Percentiles rank a stretch among this genome's conserved stretches.
Evolutionary conservation across 768 basidiomycete genomes (phyloP).

Genomic region (Lyophyllum semitale): DNA sequence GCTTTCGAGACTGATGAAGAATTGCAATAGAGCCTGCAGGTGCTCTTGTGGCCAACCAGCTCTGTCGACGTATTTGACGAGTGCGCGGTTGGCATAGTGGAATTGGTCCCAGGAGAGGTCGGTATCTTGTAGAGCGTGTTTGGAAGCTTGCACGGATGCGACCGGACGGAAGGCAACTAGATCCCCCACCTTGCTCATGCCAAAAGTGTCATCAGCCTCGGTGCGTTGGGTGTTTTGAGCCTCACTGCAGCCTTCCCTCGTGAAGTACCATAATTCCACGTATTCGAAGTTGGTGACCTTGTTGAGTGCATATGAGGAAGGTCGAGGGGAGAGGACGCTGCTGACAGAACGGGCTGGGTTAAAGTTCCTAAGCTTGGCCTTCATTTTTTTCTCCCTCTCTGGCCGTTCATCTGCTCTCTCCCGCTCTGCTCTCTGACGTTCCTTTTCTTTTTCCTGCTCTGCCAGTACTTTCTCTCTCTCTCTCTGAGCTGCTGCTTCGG

Average conservation of each 20-base stretch:
- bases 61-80: background rate
- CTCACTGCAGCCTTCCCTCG: conserved; percentile 8
- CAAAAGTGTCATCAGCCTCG: background rate
- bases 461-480: no score
- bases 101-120: conserved; percentile 7
- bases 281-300: conserved; percentile 15
- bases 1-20: conserved; percentile 2
- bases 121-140: background rate
- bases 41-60: conserved; percentile 1
- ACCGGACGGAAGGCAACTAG: conserved; percentile 10
- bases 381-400: background rate
- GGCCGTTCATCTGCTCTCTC: background rate
- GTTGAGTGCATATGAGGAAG: conserved; percentile 7
- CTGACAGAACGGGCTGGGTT: no score
- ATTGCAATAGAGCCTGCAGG: background rate
- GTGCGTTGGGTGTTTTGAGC: no score
- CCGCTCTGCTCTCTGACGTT: no score
- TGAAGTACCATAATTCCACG: conserved; percentile 14
- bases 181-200: conserved; percentile 11
- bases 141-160: background rate
- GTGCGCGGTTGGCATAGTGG: background rate
- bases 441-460: background rate
- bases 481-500: no score
- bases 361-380: no score
- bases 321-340: no score